Conservation (phyloP, 345 rosid species). For the Balakata baccata region DNA sequence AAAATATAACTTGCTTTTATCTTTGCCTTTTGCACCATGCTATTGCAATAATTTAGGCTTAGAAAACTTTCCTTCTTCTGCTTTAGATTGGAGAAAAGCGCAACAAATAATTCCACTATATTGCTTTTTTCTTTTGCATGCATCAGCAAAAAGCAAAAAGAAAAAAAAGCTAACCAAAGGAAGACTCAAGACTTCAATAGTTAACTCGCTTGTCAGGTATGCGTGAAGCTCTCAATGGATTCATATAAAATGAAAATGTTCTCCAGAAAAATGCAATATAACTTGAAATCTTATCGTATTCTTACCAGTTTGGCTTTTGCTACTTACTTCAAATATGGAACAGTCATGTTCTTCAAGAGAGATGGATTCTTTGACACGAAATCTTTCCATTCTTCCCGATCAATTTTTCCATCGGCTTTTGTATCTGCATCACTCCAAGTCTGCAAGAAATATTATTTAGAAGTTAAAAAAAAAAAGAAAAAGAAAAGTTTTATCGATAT, state of each 20-base stretch:
- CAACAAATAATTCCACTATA: background rate
- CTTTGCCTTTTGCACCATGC: too few species aligned
- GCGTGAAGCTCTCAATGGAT: too few species aligned
- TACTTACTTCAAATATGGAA: constrained; percentile 79
- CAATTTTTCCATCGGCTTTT: constrained; percentile 75
- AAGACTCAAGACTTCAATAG: background rate
- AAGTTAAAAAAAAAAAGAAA: background rate
- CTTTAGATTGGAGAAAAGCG: background rate
- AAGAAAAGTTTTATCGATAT: background rate
- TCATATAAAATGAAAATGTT: too few species aligned
- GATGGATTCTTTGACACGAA: constrained; percentile 71
- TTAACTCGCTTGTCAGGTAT: too few species aligned
- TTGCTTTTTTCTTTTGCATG: background rate
- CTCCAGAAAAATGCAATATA: too few species aligned
- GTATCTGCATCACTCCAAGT: constrained; percentile 66
- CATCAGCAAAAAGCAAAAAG: background rate
- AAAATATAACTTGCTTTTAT: background rate
- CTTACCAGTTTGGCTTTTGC: background rate
- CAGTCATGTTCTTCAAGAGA: constrained; percentile 87
- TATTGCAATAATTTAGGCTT: background rate
- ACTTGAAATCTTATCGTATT: background rate
- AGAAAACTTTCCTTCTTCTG: background rate
- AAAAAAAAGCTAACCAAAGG: background rate
- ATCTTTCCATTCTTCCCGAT: constrained; percentile 81
- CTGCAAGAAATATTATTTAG: constrained; percentile 32